Conservation (phyloP, 169 alveolate genomes). For the Eimeria nieschulzi region DNA sequence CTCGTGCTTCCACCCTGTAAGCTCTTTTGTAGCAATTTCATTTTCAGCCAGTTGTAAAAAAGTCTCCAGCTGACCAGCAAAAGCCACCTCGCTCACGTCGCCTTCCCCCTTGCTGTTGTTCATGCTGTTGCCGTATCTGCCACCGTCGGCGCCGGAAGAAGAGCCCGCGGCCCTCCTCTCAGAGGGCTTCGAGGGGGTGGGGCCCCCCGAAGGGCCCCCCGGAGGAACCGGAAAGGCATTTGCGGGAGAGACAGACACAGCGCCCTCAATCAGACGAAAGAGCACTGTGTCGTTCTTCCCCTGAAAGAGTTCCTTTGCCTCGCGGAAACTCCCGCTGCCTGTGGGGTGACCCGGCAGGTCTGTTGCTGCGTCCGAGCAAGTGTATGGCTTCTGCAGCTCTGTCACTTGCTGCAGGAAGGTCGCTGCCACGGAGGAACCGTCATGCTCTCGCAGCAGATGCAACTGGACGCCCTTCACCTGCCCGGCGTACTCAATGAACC, state of each 20-base stretch:
- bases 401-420: constrained; percentile 43
- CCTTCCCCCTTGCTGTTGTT: constrained; percentile 32
- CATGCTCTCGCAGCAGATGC: constrained; percentile 72
- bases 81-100: constrained; percentile 17
- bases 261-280: constrained; percentile 67
- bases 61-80: constrained; percentile 38
- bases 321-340: not conserved
- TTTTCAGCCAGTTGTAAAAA: constrained; percentile 9
- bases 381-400: constrained; percentile 13
- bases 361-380: constrained; percentile 27
- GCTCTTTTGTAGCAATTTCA: constrained; percentile 21
- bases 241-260: not conserved
- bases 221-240: not conserved
- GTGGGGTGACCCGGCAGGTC: not conserved
- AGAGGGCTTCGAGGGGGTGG: constrained; percentile 1
- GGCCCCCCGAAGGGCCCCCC: not conserved
- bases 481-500: constrained; percentile 64
- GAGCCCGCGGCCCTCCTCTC: constrained; percentile 6
- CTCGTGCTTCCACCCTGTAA: constrained; percentile 22
- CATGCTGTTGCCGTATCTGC: constrained; percentile 42
- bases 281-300: not conserved
- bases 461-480: constrained; percentile 69
- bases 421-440: constrained; percentile 16
- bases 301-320: not conserved
- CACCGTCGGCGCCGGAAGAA: not conserved